These are phyloP conservation scores for Brettanomyces anomalus DNA, from an alignment of 805 yeast species.

Conservation along the genomic window DNA sequence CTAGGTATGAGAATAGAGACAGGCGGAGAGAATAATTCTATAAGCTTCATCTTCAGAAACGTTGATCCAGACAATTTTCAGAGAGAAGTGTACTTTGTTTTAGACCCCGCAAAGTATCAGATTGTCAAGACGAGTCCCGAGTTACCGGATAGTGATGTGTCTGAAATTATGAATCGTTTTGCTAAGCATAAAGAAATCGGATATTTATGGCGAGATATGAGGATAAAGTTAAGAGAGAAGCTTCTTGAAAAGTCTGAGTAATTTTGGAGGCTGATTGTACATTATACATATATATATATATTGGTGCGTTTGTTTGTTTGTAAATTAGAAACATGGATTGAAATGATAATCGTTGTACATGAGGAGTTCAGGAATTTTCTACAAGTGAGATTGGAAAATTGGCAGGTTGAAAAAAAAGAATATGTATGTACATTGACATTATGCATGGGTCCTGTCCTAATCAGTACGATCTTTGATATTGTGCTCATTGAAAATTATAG, in stretches of 20 bases:
- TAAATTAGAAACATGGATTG: not conserved
- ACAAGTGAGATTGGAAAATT: no score
- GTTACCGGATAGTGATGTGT: slow-evolving; percentile 16
- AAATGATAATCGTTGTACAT: not conserved
- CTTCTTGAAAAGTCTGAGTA: not conserved
- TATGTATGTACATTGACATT: no score
- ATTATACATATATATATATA: not conserved
- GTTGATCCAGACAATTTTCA: slow-evolving; percentile 37
- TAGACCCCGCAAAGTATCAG: slow-evolving; percentile 29
- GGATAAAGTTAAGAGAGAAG: slow-evolving; percentile 7
- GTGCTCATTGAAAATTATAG: no score
- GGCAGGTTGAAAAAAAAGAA: no score
- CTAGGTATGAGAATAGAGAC: slow-evolving; percentile 40
- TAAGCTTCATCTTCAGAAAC: slow-evolving; percentile 36
- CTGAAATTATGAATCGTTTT: slow-evolving; percentile 15
- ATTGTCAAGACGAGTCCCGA: slow-evolving; percentile 29
- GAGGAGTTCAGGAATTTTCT: no score
- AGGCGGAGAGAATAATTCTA: slow-evolving; percentile 22
- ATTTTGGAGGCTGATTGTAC: no score
- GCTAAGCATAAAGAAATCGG: slow-evolving; percentile 23
- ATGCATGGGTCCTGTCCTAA: no score
- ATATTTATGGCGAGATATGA: slow-evolving; percentile 26
- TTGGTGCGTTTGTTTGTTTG: not conserved
- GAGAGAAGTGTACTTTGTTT: slow-evolving; percentile 33
- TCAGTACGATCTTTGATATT: no score